Conservation (phyloP, 2,329 filamentous ascomycete species). For the Neonectria faginata region DNA sequence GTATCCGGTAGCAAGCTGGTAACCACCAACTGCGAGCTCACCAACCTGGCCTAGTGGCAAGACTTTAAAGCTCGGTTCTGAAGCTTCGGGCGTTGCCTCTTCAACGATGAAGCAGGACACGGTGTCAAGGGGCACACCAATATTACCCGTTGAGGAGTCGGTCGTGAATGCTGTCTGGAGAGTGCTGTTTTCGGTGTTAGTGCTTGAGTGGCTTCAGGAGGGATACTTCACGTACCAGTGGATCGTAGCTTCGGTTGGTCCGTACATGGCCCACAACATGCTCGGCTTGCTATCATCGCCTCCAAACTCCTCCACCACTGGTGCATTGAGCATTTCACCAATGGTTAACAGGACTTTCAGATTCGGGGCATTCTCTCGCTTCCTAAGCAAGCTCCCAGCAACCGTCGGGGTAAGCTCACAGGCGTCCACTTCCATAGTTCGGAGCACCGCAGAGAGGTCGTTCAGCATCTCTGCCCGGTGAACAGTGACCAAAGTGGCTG, state of each 20-base stretch:
- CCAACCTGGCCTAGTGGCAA: slow-evolving; percentile 76
- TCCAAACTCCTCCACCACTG: slow-evolving; percentile 84
- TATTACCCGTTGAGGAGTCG: slow-evolving; percentile 71
- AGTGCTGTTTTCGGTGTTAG: slow-evolving; percentile 62
- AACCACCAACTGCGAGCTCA: slow-evolving; percentile 84
- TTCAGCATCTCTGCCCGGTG: slow-evolving; percentile 77
- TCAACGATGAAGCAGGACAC: slow-evolving; percentile 81
- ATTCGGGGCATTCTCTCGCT: slow-evolving; percentile 73
- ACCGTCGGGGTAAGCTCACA: slow-evolving; percentile 93
- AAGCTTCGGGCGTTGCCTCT: slow-evolving; percentile 49
- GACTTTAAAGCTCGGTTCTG: slow-evolving; percentile 57
- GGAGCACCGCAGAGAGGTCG: slow-evolving; percentile 77
- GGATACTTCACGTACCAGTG: slow-evolving; percentile 70
- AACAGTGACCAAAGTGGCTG: slow-evolving; percentile 78
- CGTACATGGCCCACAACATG: slow-evolving; percentile 93
- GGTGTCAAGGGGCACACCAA: slow-evolving; percentile 83
- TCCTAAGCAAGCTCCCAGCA: slow-evolving; percentile 78
- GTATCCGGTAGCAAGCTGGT: slow-evolving; percentile 84
- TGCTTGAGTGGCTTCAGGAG: background rate
- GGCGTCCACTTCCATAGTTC: slow-evolving; percentile 77
- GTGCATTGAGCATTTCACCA: slow-evolving; percentile 88
- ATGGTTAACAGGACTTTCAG: slow-evolving; percentile 84
- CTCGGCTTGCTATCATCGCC: slow-evolving; percentile 63
- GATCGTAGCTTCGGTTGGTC: slow-evolving; percentile 90
- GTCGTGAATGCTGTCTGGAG: slow-evolving; percentile 72